These are phyloP conservation scores for Setomelanomma holmii DNA, from an alignment of 2,329 filamentous ascomycete species.

Conservation along the genomic window DNA sequence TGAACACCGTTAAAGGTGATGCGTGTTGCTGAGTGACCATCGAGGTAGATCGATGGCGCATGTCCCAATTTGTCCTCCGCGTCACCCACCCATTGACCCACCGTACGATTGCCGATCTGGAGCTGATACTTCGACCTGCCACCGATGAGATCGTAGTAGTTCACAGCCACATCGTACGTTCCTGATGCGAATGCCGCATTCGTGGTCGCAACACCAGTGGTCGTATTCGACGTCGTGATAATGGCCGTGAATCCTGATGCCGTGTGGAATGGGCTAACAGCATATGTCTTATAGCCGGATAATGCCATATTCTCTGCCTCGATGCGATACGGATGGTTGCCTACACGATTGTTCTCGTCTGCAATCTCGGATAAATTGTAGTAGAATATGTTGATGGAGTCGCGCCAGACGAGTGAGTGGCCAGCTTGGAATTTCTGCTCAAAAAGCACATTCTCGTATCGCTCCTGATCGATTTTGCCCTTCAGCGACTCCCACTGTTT, in stretches of 20 bases:
- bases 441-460: conserved; percentile 66
- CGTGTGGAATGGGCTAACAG: conserved; percentile 65
- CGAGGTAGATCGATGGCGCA: conserved; percentile 64
- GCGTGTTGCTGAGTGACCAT: conserved; percentile 70
- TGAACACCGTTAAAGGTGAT: conserved; percentile 64
- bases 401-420: conserved; percentile 74
- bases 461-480: conserved; percentile 65
- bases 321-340: conserved; percentile 69
- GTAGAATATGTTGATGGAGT: conserved; percentile 71
- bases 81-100: conserved; percentile 68
- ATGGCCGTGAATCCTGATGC: conserved; percentile 65
- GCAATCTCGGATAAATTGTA: conserved; percentile 66
- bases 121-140: conserved; percentile 65
- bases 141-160: conserved; percentile 70
- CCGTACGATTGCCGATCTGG: conserved; percentile 58
- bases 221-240: conserved; percentile 62
- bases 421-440: conserved; percentile 71
- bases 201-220: conserved; percentile 58
- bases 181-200: conserved; percentile 59
- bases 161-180: conserved; percentile 68
- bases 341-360: conserved; percentile 64
- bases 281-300: conserved; percentile 62
- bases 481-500: conserved; percentile 62
- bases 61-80: conserved; percentile 67
- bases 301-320: conserved; percentile 72